A percentile compares a stretch with the other conserved stretches of the same genome.
Conservation (phyloP, 208 protist genomes). For the Borovskyia barvae region DNA sequence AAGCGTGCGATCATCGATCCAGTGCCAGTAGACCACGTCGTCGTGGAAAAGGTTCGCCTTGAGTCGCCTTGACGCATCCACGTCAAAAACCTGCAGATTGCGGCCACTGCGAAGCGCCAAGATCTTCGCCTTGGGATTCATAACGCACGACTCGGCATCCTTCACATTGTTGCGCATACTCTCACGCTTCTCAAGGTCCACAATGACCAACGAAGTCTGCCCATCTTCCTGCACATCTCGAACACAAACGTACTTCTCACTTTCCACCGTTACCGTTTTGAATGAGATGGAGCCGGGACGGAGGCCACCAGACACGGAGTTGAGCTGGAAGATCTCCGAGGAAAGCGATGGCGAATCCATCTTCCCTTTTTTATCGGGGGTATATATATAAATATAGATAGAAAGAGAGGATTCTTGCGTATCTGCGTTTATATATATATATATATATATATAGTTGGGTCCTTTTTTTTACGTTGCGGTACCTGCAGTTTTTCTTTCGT, state of each 20-base stretch:
- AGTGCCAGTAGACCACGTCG: slow-evolving; percentile 97
- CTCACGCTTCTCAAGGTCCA: slow-evolving; percentile 95
- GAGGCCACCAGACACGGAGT: slow-evolving; percentile 90
- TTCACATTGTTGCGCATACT: slow-evolving; percentile 96
- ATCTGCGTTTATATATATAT: too few species aligned
- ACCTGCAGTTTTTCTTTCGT: not conserved
- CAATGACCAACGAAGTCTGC: slow-evolving; percentile 83
- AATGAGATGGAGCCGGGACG: slow-evolving; percentile 93
- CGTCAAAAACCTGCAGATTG: slow-evolving; percentile 98
- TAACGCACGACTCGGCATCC: slow-evolving; percentile 98
- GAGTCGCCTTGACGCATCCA: slow-evolving; percentile 96
- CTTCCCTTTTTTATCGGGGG: not conserved
- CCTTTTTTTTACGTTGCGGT: too few species aligned
- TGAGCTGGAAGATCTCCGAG: slow-evolving; percentile 84
- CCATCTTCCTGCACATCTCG: slow-evolving; percentile 91
- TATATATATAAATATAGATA: not conserved
- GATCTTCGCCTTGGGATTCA: slow-evolving; percentile 97
- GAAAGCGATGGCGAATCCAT: slow-evolving; percentile 60
- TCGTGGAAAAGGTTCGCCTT: slow-evolving; percentile 95
- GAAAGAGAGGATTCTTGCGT: not conserved
- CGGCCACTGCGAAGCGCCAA: slow-evolving; percentile 96
- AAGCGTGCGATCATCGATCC: slow-evolving; percentile 94
- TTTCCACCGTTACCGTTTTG: slow-evolving; percentile 97
- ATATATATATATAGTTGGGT: not conserved
- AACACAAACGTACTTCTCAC: slow-evolving; percentile 98